These are phyloP conservation scores for Saturnispora saitoi DNA, from an alignment of 805 yeast genomes.

Conservation along the genomic window DNA sequence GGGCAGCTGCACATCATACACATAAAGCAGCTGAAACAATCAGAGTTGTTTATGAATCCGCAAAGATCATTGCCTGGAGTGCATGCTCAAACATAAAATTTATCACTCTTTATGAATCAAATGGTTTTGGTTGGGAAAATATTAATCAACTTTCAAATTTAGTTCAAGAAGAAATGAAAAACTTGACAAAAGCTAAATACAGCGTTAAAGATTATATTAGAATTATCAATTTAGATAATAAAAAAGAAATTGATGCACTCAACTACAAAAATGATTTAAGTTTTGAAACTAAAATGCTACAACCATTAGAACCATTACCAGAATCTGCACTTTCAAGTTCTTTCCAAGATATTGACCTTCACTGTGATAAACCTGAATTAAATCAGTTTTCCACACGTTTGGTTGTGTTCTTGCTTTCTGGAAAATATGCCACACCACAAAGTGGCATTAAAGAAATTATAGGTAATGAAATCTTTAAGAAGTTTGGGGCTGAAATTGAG, in stretches of 20 bases:
- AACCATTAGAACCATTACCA: not conserved
- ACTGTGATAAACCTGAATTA: not conserved
- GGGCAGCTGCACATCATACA: conserved; percentile 30
- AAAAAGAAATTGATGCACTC: conserved; percentile 1
- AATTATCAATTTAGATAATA: conserved; percentile 16
- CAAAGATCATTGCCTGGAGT: conserved; percentile 28
- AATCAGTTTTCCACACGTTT: conserved; percentile 4
- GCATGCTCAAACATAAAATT: conserved; percentile 19
- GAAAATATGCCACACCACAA: conserved; percentile 1
- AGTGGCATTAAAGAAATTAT: not conserved
- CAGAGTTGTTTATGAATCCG: conserved; percentile 30
- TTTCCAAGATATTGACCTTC: not conserved
- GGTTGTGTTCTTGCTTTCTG: conserved; percentile 16
- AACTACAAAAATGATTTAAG: not conserved
- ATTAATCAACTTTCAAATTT: conserved; percentile 19
- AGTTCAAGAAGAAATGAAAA: conserved; percentile 20
- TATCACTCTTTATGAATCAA: conserved; percentile 23
- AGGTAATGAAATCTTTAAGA: not conserved
- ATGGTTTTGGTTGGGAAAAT: conserved; percentile 26
- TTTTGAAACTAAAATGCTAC: not conserved
- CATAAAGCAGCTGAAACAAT: conserved; percentile 36
- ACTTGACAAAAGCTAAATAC: conserved; percentile 14
- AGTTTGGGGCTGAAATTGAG: not conserved
- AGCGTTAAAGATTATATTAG: conserved; percentile 18
- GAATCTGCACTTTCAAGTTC: not conserved